Base-by-base conservation (phyloP, 2,329 filamentous ascomycete genomes). In the Fusarium haematococcum region DNA sequence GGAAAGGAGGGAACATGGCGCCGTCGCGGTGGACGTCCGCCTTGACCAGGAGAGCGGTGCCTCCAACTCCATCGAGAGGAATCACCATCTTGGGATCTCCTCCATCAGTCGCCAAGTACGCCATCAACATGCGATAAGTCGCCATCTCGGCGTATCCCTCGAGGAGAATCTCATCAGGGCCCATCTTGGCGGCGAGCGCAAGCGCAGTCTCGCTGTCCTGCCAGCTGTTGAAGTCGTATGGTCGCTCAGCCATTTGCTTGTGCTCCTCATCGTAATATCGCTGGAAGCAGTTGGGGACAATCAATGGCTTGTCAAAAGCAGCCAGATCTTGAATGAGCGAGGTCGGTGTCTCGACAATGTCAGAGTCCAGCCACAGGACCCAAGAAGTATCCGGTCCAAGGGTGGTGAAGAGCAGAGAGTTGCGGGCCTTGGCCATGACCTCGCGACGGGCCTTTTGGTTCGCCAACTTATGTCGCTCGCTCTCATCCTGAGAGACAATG, bases 221-320 rank as follows among this genome's bases (percentile, higher is more conserved):
- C 97, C 97, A 99, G 81, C 94, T 97, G 86, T 99, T 99, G 88
- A 92, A 98, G 85, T 99, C 97, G 82, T 99, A 99, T 0, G 95
- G 91, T 6, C 97, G 91, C 80, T 96, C 91, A 50, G 92, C 91
- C 86, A 90, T 90, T 74, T 91, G 88, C 79, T 93, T 92, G 61
- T 89, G 92, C 16, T 93, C 88, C 1, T 86, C 78, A 73, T 98
- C 92, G 56, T 89, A 89, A 84, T 91, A 98, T 73, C 93, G 88
- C 85, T 99, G 97, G 87, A 93, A 98, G 87, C 96, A 98, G 82
- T 99, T 99, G 61, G 97, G 95, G 1, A 95, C 95, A 65, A 98
- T 93, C 72, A 99, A 90, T n/a, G 95, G 90, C 84, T 97, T 95
- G 84, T 98, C 91, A 83, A 97, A 94, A 10, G 87, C 84, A 4